These are phyloP conservation scores for Trichoderma sp. DNA, from an alignment of 2,329 filamentous ascomycete species.

Conservation along the genomic window DNA sequence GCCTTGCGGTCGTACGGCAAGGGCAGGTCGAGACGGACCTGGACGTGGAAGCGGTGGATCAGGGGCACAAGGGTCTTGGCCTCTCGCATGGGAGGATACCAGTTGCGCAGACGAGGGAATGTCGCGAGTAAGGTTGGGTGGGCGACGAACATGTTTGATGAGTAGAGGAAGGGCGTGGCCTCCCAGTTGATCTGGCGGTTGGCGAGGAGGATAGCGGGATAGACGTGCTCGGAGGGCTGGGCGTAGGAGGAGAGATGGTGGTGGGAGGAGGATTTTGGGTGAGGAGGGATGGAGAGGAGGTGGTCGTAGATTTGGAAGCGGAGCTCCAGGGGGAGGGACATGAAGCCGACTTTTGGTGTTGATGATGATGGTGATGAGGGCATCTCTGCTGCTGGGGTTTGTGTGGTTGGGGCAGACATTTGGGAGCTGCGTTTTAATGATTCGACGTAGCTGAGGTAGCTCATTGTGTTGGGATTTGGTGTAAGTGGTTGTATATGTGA, in stretches of 20 bases:
- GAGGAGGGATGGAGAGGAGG: constrained; percentile 39
- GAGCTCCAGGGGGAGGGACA: constrained; percentile 45
- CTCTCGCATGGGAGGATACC: constrained; percentile 33
- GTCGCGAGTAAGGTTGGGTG: constrained; percentile 40
- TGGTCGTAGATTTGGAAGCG: constrained; percentile 46
- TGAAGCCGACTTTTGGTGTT: constrained; percentile 27
- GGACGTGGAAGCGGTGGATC: constrained; percentile 40
- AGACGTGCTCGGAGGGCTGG: constrained; percentile 23
- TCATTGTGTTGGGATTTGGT: too few relatives aligned
- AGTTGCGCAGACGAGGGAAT: constrained; percentile 39
- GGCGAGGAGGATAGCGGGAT: constrained; percentile 40
- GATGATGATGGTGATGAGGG: background rate
- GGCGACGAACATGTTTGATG: constrained; percentile 43
- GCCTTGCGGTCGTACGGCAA: constrained; percentile 32
- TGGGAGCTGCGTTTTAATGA: background rate
- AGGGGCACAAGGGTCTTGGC: constrained; percentile 28
- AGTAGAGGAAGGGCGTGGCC: constrained; percentile 41
- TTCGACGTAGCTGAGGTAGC: background rate
- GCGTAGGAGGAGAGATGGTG: constrained; percentile 21
- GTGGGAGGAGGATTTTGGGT: constrained; percentile 25
- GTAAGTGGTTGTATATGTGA: background rate
- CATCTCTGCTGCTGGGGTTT: background rate
- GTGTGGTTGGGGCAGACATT: background rate
- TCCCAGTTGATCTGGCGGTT: constrained; percentile 43
- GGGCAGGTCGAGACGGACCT: constrained; percentile 42